Base-by-base conservation (phyloP, 2,329 filamentous ascomycete species). In the Exophiala phaeomuriformis region DNA sequence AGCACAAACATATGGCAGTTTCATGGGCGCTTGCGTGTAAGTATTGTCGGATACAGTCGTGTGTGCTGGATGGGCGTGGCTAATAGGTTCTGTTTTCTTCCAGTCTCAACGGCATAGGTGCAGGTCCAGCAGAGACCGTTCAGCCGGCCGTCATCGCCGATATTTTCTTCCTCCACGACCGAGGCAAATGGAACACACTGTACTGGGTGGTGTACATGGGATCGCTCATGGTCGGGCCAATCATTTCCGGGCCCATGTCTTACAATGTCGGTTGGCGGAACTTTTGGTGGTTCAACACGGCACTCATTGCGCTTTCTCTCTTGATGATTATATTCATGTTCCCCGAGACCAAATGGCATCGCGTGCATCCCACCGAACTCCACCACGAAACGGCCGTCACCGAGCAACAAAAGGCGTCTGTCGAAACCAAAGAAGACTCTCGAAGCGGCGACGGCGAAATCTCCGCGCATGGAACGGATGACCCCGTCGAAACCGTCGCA, bases 141-240 rank as follows among this genome's bases (percentile, higher is more conserved):
- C 79, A 81, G 68, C 81, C 81, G 0, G 75, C 77, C 31, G 75
- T 85, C 49, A 84, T 84, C 61, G 78, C 82, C 2, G 82, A 85
- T 61, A 75, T 83, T 7, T 80, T 81, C 64, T 85, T 85, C 66
- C 69, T 85, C 6, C 79, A 84, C 62, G 79, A 84, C 47, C 75
- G 82, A 53, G 82, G 82, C 4, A 80, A 77, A 59, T 84, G 76
- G 69, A 80, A 80, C 59, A 81, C 78, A 0, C 61, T 79, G 0
- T 85, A 84, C 64, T 84, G 82, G 69, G 76, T 76, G 0, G 71
- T 77, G 8, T 84, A 84, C 65, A 83, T 84, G 71, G 81, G 79
- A 2, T 76, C 77, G 7, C 68, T 84, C 28, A 83, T 82, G 79
- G 75, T 79, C 48, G 77, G 73, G 2, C 78, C 78, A 2, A 83